phyloP scores from a whole-genome alignment of 257 asterid species.

The Solanum gracilifrons region DNA sequence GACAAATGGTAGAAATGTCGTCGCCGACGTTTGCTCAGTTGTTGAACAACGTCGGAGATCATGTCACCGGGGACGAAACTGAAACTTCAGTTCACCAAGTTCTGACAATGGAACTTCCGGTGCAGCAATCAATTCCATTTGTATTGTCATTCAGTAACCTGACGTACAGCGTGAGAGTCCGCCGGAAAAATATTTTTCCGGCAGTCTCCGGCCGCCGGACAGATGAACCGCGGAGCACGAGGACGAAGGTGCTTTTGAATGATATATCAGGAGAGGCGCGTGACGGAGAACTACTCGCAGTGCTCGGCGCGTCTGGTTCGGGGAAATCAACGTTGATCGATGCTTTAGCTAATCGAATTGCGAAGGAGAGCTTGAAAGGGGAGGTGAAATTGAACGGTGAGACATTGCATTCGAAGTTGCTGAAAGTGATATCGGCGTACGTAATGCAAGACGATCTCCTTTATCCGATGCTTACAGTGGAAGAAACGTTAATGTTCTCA shows the following conservation, averaged over 20 bases:
- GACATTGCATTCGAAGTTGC: conserved; percentile 15
- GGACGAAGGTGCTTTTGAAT: conserved; percentile 21
- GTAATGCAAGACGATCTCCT: neutral
- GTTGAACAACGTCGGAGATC: conserved; percentile 32
- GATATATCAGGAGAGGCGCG: conserved; percentile 39
- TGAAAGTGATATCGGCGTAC: conserved; percentile 37
- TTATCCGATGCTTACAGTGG: neutral
- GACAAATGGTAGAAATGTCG: conserved; percentile 3
- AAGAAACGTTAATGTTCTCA: neutral
- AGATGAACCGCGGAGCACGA: conserved; percentile 4
- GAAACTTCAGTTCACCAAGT: conserved; percentile 42
- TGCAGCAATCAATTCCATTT: conserved; percentile 37
- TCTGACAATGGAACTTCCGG: conserved; percentile 20
- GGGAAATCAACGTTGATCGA: conserved; percentile 44
- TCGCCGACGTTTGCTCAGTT: conserved; percentile 43
- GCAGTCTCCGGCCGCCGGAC: neutral
- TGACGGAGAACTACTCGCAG: conserved; percentile 37
- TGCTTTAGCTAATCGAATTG: conserved; percentile 31
- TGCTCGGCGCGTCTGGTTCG: conserved; percentile 38
- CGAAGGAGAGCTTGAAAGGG: conserved; percentile 36
- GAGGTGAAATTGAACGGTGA: conserved; percentile 30
- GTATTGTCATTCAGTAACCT: conserved; percentile 48
- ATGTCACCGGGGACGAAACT: conserved; percentile 17
- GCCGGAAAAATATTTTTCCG: conserved; percentile 10
- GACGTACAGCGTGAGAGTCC: conserved; percentile 36